These are phyloP conservation scores for Anisodus acutangulus DNA, from an alignment of 257 asterid species.

Conservation along the genomic window DNA sequence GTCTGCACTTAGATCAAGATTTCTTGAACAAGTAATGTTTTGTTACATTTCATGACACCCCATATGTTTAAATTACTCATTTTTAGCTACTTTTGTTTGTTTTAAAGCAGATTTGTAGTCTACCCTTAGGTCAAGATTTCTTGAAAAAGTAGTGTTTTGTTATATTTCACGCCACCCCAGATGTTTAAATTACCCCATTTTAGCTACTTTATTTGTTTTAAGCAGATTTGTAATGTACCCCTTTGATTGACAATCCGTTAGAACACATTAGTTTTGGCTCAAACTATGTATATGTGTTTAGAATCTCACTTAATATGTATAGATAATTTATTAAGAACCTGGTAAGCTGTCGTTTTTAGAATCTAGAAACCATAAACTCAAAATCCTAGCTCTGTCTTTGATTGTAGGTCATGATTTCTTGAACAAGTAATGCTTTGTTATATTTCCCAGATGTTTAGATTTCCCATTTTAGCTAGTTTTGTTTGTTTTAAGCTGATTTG, in stretches of 20 bases:
- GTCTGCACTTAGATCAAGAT: constrained; percentile 56
- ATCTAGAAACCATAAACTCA: too few species aligned
- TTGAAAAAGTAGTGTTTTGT: constrained; percentile 63
- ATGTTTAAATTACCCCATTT: neutral
- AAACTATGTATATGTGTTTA: too few species aligned
- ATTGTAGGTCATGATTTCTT: constrained; percentile 66
- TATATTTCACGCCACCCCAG: neutral
- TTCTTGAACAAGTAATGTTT: constrained; percentile 71
- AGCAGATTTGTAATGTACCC: too few species aligned
- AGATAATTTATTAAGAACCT: neutral
- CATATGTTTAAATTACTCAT: neutral
- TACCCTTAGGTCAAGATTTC: constrained; percentile 66
- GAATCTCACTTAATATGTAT: too few species aligned
- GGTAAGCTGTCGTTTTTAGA: too few species aligned
- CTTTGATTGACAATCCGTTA: neutral
- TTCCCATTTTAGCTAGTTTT: neutral
- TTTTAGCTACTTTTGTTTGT: neutral
- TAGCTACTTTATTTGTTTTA: neutral
- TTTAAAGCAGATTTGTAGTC: too few species aligned
- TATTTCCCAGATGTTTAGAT: neutral
- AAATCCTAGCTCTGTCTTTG: too few species aligned
- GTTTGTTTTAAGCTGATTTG: neutral
- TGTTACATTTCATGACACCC: too few species aligned
- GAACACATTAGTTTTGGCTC: too few species aligned
- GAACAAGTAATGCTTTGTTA: constrained; percentile 57